A percentile compares a stretch with the other conserved stretches of the same genome.
Evolutionary conservation across 228 moss, liverwort and hornwort genomes (phyloP).

Genomic region (Sphagnum magellanicum): DNA sequence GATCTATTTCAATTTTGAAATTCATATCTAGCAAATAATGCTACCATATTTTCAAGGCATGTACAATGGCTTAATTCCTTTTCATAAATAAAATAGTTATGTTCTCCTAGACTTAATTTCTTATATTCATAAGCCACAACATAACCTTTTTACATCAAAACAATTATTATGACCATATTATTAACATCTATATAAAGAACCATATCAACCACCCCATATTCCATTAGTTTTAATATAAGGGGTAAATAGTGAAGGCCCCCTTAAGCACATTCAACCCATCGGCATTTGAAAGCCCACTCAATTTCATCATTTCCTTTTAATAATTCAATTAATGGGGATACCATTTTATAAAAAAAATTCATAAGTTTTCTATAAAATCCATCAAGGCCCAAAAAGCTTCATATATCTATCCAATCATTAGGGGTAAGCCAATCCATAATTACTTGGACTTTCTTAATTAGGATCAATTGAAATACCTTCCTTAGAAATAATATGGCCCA

Average conservation of each 20-base stretch:
- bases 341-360: neutral
- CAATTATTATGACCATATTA: no score
- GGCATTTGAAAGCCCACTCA: neutral
- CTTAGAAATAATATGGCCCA: slow-evolving; percentile 1
- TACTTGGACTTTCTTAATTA: neutral
- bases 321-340: neutral
- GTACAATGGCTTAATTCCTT: no score
- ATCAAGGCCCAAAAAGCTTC: neutral
- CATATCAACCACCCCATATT: neutral
- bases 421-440: neutral
- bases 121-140: no score
- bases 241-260: neutral
- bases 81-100: no score
- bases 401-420: neutral
- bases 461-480: neutral
- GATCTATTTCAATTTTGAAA: no score
- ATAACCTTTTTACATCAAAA: no score
- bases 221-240: neutral
- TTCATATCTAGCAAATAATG: no score
- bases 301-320: neutral
- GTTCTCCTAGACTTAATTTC: no score
- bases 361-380: neutral
- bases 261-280: neutral
- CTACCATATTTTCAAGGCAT: no score
- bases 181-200: neutral